phyloP scores from a whole-genome alignment of 164 flowering plant species.

The Nelumbo lutea region DNA sequence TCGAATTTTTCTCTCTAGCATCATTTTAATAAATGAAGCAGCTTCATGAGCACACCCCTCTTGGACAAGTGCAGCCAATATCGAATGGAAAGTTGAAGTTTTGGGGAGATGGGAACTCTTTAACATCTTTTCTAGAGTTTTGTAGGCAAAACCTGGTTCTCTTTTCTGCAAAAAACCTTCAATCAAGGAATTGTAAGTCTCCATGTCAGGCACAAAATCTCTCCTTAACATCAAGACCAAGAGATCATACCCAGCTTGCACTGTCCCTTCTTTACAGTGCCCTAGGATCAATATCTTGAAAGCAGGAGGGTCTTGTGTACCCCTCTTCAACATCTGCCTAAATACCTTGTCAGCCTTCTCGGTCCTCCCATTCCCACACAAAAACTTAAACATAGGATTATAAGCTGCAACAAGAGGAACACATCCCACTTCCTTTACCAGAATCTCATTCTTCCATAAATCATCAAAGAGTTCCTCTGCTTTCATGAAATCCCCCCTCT shows the following conservation, averaged over 20 bases:
- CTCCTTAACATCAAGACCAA: constrained; percentile 68
- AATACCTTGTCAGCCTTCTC: constrained; percentile 58
- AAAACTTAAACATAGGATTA: constrained; percentile 47
- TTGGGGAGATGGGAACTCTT: constrained; percentile 53
- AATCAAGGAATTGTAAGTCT: constrained; percentile 47
- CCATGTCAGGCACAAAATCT: constrained; percentile 55
- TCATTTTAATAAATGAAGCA: constrained; percentile 41
- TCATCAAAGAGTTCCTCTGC: constrained; percentile 69
- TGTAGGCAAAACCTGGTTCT: constrained; percentile 47
- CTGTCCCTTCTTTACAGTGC: constrained; percentile 64
- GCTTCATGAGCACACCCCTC: constrained; percentile 43
- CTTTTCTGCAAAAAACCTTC: constrained; percentile 44
- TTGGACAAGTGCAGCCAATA: constrained; percentile 29
- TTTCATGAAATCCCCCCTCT: constrained; percentile 35
- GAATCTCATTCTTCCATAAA: constrained; percentile 40
- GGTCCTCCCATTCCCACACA: constrained; percentile 59
- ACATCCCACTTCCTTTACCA: constrained; percentile 43
- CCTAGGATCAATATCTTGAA: constrained; percentile 66
- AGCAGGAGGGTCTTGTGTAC: constrained; percentile 63
- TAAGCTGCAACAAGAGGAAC: constrained; percentile 53
- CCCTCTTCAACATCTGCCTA: constrained; percentile 66
- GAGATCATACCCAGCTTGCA: constrained; percentile 17
- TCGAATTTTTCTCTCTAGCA: constrained; percentile 51
- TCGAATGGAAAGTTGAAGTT: constrained; percentile 50
- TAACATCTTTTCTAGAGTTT: constrained; percentile 62